phyloP scores from a whole-genome alignment of 192 early-diverging fungal species.

The Coemansia sp. region DNA sequence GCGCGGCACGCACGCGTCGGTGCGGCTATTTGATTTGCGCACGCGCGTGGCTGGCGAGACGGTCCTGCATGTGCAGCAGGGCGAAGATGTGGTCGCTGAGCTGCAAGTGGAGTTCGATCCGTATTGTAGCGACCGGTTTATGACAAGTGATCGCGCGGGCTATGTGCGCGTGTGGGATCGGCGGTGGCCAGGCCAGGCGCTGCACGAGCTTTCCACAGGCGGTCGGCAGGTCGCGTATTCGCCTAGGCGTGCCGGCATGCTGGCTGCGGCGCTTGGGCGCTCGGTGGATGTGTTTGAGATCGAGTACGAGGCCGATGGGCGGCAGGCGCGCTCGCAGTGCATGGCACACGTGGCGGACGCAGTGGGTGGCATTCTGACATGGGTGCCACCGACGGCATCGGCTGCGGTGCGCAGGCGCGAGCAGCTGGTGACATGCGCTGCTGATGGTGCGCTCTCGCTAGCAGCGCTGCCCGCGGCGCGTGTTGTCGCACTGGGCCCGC shows the following conservation, averaged over 20 bases:
- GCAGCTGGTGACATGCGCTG: conserved; percentile 22
- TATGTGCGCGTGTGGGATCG: conserved; percentile 45
- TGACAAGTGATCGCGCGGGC: conserved; percentile 41
- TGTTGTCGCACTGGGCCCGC: conserved; percentile 21
- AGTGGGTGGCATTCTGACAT: no score
- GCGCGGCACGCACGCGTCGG: conserved; percentile 25
- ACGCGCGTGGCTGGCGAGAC: conserved; percentile 20
- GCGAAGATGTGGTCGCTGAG: not conserved
- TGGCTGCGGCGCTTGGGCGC: conserved; percentile 24
- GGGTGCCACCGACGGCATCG: conserved; percentile 27
- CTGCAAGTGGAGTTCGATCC: conserved; percentile 50
- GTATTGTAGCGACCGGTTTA: conserved; percentile 35
- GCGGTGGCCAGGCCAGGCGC: conserved; percentile 29
- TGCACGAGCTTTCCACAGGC: conserved; percentile 18
- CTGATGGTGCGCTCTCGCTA: conserved; percentile 8
- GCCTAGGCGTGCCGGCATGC: conserved; percentile 22
- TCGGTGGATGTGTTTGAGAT: conserved; percentile 25
- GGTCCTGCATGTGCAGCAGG: conserved; percentile 21
- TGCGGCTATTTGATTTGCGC: conserved; percentile 44
- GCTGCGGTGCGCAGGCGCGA: conserved; percentile 8
- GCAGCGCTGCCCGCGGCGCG: conserved; percentile 15
- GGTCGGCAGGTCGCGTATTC: conserved; percentile 22
- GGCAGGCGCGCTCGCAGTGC: conserved; percentile 15
- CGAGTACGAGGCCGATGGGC: no score
- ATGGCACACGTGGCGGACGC: no score